Conservation (phyloP, 495 filamentous ascomycete genomes). For the Filosporella fistucella region DNA sequence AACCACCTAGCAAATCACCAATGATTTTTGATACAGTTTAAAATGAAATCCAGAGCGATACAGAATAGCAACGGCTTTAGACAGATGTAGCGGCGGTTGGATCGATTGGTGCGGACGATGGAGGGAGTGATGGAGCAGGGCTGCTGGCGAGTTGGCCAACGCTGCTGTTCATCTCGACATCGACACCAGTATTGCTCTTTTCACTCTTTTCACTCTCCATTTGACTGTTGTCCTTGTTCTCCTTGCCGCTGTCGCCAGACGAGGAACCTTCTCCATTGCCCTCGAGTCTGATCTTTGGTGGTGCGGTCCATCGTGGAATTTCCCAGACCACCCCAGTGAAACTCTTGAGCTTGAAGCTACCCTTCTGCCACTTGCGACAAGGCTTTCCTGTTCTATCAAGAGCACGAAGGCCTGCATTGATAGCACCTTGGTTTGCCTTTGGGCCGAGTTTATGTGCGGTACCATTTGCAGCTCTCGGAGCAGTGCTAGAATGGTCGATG, state of each 20-base stretch:
- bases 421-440: slow-evolving; percentile 96
- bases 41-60: slow-evolving; percentile 5
- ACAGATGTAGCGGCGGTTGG: background rate
- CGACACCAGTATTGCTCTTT: slow-evolving; percentile 20
- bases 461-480: slow-evolving; percentile 49
- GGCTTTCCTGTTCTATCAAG: slow-evolving; percentile 86
- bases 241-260: slow-evolving; percentile 71
- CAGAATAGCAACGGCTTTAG: slow-evolving; percentile 36
- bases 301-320: slow-evolving; percentile 77
- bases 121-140: slow-evolving; percentile 29
- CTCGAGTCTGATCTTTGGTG: slow-evolving; percentile 44
- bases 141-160: slow-evolving; percentile 8
- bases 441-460: slow-evolving; percentile 78
- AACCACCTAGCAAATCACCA: too few relatives aligned
- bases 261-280: slow-evolving; percentile 45
- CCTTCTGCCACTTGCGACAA: slow-evolving; percentile 86
- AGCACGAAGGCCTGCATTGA: slow-evolving; percentile 92
- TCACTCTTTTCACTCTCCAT: slow-evolving; percentile 53
- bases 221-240: slow-evolving; percentile 66
- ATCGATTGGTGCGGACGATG: slow-evolving; percentile 28
- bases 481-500: slow-evolving; percentile 44
- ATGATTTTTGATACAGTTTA: too few relatives aligned
- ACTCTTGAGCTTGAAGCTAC: slow-evolving; percentile 77
- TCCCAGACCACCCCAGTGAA: slow-evolving; percentile 91
- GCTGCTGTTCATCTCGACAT: slow-evolving; percentile 14